These are phyloP conservation scores for Thraustochytrium sp. DNA, from an alignment of 352 stramenopile genomes.

Conservation along the genomic window DNA sequence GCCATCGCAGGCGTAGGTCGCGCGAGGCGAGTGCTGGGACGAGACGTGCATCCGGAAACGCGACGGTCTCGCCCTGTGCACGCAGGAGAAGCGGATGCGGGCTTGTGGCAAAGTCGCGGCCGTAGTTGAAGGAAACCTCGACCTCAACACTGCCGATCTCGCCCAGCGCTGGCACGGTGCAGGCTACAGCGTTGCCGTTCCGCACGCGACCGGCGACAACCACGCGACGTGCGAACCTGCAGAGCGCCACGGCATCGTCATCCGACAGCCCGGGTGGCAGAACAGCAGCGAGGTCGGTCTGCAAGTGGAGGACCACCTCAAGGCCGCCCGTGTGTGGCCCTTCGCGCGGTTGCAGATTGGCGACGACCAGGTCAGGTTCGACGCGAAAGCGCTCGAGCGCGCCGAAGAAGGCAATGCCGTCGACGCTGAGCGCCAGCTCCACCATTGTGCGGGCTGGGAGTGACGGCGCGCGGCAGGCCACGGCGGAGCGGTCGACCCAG, in stretches of 20 bases:
- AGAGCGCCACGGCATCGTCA: neutral
- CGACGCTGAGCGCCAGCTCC: neutral
- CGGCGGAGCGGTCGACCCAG: neutral
- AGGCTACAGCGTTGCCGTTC: neutral
- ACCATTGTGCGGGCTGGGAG: neutral
- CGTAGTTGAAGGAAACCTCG: neutral
- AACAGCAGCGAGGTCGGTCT: neutral
- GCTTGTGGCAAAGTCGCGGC: neutral
- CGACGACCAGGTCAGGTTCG: neutral
- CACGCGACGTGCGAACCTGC: neutral
- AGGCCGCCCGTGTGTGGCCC: neutral
- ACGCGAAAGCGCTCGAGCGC: neutral
- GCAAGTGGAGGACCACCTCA: neutral
- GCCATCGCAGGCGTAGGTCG: no score
- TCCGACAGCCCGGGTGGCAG: no score
- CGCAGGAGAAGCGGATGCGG: neutral
- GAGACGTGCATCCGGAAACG: neutral
- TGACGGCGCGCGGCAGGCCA: neutral
- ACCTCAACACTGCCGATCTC: neutral
- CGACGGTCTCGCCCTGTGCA: neutral
- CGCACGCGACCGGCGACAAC: neutral
- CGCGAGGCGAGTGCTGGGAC: no score
- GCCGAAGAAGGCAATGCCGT: neutral
- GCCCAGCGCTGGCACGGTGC: neutral
- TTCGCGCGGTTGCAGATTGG: neutral